Evolutionary conservation across 1,139 yeast species (phyloP), one percentile per base, ranked within the genome.

Genomic region (Saccharomyces hybrid): DNA sequence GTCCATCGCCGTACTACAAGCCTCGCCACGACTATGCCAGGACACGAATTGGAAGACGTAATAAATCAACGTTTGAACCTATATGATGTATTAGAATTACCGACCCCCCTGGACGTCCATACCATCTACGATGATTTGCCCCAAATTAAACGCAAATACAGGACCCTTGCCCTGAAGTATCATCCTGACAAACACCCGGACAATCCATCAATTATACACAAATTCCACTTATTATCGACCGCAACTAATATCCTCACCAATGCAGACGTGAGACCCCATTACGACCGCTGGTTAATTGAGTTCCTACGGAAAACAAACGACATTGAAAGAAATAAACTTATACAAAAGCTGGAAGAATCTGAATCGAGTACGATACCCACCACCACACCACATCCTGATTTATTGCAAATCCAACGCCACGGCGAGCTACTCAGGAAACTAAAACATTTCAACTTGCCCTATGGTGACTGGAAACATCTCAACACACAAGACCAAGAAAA

Each of bases 181-280:
- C 99, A 93, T 70, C 99, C 99, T 0, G 99, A 93, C 71, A 93
- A 93, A 74, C 88, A 88, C 64, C 96, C 95, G 7, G 81, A 82
- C 59, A 83, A 82, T 61, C 83, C 85, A 20, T 74, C 71, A 31
- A 86, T 27, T 2, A 85, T 85, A 13, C 60, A 64, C 20, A 77
- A 73, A 63, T 83, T 83, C 62, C 86, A 83, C 63, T 79, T 75
- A 55, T 78, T 83, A 13, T 83, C 84, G 9, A 79, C 80, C 61
- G 87, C 87, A 7, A 79, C 80, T 58, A 84, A 81, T 60, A 82
- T 83, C 0, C 71, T 83, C 50, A 76, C 80, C 32, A 88, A 84
- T 64, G 78, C 78, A 0, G 68, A 73, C 26, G 73, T 81, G 55
- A 74, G 87, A 61, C 73, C 78, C 2, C 76, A 79, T 51, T 84